Evolutionary conservation across 495 filamentous ascomycete genomes (phyloP), one percentile per base, ranked within the genome.

Genomic region (Aspergillus ostianus): DNA sequence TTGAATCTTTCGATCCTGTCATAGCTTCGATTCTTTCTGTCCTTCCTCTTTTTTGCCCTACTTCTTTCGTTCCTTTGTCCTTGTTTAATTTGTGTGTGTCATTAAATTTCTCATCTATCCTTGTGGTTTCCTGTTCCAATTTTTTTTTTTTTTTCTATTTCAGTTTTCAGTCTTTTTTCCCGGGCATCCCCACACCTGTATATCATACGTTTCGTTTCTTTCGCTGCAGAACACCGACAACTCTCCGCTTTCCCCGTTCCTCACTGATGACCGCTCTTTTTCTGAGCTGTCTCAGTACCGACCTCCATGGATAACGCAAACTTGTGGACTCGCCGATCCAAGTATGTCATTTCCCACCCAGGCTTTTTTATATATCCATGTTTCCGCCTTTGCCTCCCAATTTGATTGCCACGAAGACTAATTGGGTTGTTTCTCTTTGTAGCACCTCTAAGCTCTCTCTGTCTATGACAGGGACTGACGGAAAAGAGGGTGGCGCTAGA

Each of bases 271-370:
- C 70, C 75, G 73, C 70, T 74, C 69, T 64, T 67, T 72, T 71
- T 71, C 66, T 67, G 71, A 71, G 69, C 73, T 67, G 68, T 70
- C 69, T 73, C 66, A 70, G 67, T 64, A 71, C 63, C 70, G 69
- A 69, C 64, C 64, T 72, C 69, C 63, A 88, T 86, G 83, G 85
- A 87, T 77, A 85, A 85, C 70, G 84, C 82, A 74, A 84, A 82
- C 66, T 74, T 96, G 84, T 97, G 92, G 92, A 91, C 87, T 82
- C 89, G 92, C 73, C 90, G 92, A 75, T 86, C 90, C 71, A 95
- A 93, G 91, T 96, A 84, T 78, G 89, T 69, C 19, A 55, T 18
- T 56, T 41, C 0, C 13, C 49, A 23, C 41, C 57, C 64, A 61
- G 51, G 30, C 51, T 59, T 60, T 4, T 32, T 59, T 63, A 29